These are phyloP conservation scores for Leptodontidium sp. DNA, from an alignment of 2,329 filamentous ascomycete species.

Conservation along the genomic window DNA sequence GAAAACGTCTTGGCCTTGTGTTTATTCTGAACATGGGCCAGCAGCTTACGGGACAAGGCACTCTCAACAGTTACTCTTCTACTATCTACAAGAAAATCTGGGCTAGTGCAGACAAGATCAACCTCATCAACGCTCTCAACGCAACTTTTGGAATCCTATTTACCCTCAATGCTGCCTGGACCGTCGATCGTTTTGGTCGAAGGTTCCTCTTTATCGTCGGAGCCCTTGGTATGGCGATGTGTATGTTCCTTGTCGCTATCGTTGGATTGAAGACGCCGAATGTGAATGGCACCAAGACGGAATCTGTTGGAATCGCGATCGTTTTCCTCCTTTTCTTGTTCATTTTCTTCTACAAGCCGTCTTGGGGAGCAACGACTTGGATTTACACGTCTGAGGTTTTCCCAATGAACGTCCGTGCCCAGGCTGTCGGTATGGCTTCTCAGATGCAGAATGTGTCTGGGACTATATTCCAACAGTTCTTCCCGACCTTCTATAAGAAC, in stretches of 20 bases:
- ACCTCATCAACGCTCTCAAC: constrained; percentile 77
- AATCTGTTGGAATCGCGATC: constrained; percentile 71
- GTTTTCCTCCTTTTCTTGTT: constrained; percentile 74
- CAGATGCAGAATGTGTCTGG: constrained; percentile 5
- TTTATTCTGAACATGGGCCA: constrained; percentile 75
- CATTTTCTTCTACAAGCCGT: constrained; percentile 73
- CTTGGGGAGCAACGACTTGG: constrained; percentile 75
- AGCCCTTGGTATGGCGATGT: constrained; percentile 71
- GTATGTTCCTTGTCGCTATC: constrained; percentile 62
- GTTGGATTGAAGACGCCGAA: too few relatives aligned
- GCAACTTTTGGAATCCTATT: constrained; percentile 77
- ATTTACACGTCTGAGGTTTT: constrained; percentile 76
- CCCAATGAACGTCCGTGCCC: constrained; percentile 73
- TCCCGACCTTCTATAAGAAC: not conserved
- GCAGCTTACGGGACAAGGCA: constrained; percentile 76
- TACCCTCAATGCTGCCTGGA: constrained; percentile 77
- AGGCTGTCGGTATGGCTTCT: constrained; percentile 70
- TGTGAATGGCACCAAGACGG: constrained; percentile 56
- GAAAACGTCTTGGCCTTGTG: constrained; percentile 71
- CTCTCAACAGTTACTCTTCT: constrained; percentile 75
- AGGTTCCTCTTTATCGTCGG: constrained; percentile 75
- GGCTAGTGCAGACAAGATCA: constrained; percentile 63
- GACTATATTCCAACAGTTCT: constrained; percentile 8
- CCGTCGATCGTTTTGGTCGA: constrained; percentile 74
- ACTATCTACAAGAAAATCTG: constrained; percentile 77